These are phyloP conservation scores for Oryza australiensis DNA, from an alignment of 176 grass and related monocot species.

Conservation along the genomic window DNA sequence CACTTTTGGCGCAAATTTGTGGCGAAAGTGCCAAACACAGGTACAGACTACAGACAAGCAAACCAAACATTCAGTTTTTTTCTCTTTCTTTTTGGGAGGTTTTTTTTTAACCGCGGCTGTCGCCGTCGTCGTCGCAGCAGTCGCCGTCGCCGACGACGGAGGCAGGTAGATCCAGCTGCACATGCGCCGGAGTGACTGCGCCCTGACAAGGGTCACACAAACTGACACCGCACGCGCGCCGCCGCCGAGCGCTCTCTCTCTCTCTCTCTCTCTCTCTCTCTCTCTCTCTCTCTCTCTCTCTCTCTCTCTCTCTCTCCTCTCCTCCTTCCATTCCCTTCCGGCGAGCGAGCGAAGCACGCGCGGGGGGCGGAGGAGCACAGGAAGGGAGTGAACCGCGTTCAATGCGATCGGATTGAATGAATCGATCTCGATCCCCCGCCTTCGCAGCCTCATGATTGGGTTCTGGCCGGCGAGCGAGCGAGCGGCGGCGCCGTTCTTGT, in stretches of 20 bases:
- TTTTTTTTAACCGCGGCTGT: neutral
- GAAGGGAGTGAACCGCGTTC: slow-evolving; percentile 26
- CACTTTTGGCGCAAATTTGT: neutral
- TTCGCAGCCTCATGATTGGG: slow-evolving; percentile 22
- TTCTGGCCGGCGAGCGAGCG: neutral
- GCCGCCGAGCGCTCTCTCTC: neutral
- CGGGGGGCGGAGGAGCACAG: neutral
- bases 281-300: neutral
- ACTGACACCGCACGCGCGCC: neutral
- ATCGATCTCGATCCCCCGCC: no score
- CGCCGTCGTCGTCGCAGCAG: neutral
- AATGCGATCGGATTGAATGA: neutral
- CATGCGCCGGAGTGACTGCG: slow-evolving; percentile 15
- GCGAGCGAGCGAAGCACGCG: neutral
- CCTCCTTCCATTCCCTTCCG: neutral
- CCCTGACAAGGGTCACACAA: slow-evolving; percentile 13
- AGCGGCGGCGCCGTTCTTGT: neutral
- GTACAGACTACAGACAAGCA: no score
- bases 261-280: neutral
- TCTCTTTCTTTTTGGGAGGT: no score
- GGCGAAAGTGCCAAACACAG: neutral
- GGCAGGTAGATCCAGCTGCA: slow-evolving; percentile 31
- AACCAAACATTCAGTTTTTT: neutral
- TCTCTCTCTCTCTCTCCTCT: no score
- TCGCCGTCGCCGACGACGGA: neutral